These are phyloP conservation scores for Wickerhamomyces canadensis DNA, from an alignment of 805 yeast species.

Conservation along the genomic window DNA sequence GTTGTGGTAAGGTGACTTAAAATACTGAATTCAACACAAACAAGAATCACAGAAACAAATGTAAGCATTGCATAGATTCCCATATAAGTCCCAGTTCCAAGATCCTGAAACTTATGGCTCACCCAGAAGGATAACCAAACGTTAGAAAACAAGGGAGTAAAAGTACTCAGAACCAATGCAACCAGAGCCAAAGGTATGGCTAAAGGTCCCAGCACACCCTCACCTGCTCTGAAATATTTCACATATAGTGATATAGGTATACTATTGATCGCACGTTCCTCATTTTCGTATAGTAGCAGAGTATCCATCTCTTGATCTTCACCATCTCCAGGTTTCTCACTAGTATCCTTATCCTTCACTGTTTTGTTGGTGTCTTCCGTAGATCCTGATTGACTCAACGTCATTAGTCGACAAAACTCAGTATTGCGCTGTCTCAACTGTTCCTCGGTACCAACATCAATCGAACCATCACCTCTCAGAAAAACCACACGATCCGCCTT, in stretches of 20 bases:
- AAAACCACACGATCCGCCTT: conserved; percentile 66
- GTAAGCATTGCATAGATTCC: conserved; percentile 57
- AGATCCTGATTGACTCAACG: conserved; percentile 29
- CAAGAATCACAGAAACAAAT: conserved; percentile 38
- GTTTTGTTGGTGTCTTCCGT: no score
- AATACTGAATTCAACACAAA: conserved; percentile 31
- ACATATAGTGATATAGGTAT: conserved; percentile 30
- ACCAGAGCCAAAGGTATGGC: conserved; percentile 25
- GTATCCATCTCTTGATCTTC: conserved; percentile 10
- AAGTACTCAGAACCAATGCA: no score
- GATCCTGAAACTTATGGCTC: conserved; percentile 45
- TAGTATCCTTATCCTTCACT: no score
- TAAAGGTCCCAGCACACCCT: conserved; percentile 32
- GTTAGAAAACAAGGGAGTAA: no score
- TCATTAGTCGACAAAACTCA: conserved; percentile 45
- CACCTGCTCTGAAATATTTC: conserved; percentile 31
- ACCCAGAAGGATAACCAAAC: conserved; percentile 81
- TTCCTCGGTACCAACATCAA: conserved; percentile 53
- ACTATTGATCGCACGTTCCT: conserved; percentile 33
- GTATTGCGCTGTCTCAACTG: conserved; percentile 41
- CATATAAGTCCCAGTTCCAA: conserved; percentile 58
- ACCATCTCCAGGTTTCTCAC: no score
- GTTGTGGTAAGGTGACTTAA: conserved; percentile 8
- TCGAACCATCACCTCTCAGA: conserved; percentile 53
- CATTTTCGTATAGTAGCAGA: conserved; percentile 20